These are phyloP conservation scores for Neurospora crassa DNA, from an alignment of 2,329 filamentous ascomycete genomes.

Conservation along the genomic window DNA sequence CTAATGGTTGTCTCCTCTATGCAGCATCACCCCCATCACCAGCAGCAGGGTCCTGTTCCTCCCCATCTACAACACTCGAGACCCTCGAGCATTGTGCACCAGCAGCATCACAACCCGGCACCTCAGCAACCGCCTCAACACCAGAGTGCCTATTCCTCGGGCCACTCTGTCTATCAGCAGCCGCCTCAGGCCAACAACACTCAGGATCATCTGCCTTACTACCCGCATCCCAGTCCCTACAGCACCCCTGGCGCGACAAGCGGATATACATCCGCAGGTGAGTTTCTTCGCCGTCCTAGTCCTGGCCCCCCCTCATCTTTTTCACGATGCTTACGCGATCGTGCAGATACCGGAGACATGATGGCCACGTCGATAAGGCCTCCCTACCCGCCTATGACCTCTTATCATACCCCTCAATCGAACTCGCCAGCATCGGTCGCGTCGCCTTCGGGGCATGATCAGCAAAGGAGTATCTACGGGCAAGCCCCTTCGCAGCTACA, in stretches of 20 bases:
- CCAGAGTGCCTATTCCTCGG: conserved; percentile 56
- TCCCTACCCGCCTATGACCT: conserved; percentile 70
- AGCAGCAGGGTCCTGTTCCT: conserved; percentile 62
- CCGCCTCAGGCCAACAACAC: conserved; percentile 51
- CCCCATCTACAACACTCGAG: conserved; percentile 59
- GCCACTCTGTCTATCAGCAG: conserved; percentile 61
- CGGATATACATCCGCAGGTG: conserved; percentile 82
- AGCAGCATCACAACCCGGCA: conserved; percentile 60
- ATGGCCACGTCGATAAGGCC: conserved; percentile 60
- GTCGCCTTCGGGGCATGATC: conserved; percentile 80
- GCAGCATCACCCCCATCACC: conserved; percentile 69
- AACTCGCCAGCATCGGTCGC: conserved; percentile 91
- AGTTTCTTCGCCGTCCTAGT: conserved; percentile 27
- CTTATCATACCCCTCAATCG: conserved; percentile 88
- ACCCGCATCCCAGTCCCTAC: conserved; percentile 72
- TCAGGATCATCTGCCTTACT: conserved; percentile 58
- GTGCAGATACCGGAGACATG: conserved; percentile 51
- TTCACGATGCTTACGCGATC: conserved; percentile 6
- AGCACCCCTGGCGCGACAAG: conserved; percentile 72
- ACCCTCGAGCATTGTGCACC: conserved; percentile 63
- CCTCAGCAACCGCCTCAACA: conserved; percentile 52
- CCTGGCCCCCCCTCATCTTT: conserved; percentile 1
- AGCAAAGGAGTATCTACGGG: conserved; percentile 78
- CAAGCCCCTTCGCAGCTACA: conserved; percentile 71
- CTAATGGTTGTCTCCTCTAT: conserved; percentile 53